Percentiles rank a stretch among this genome's conserved stretches.
Evolutionary conservation across 164 flowering plant genomes (phyloP).

Genomic region (Pachysandra terminalis): DNA sequence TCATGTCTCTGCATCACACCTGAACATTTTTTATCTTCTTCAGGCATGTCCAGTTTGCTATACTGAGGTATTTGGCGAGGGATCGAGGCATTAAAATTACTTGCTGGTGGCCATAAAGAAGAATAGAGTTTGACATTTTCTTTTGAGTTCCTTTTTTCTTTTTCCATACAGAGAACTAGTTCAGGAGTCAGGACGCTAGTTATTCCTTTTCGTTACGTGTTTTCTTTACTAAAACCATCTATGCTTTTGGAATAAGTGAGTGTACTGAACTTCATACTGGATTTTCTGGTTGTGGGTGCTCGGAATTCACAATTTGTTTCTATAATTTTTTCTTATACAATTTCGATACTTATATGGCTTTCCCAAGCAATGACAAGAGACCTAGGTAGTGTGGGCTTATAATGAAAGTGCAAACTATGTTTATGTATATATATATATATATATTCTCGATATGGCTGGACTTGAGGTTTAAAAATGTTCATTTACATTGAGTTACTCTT

Average conservation of each 20-base stretch:
- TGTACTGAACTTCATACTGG: neutral
- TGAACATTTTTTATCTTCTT: neutral
- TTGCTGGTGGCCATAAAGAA: neutral
- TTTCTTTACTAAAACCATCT: neutral
- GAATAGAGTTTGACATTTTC: neutral
- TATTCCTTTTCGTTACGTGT: neutral
- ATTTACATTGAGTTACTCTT: too few species aligned
- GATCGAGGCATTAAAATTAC: slow-evolving; percentile 21
- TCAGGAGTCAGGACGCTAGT: too few species aligned
- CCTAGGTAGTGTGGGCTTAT: too few species aligned
- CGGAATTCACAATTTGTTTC: too few species aligned
- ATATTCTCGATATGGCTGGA: too few species aligned
- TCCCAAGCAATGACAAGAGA: too few species aligned
- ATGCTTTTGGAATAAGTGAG: neutral
- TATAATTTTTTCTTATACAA: too few species aligned
- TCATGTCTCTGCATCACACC: neutral
- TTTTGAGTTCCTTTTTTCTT: neutral
- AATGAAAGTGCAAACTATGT: too few species aligned
- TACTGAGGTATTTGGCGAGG: slow-evolving; percentile 53
- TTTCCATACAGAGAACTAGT: neutral
- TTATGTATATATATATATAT: too few species aligned
- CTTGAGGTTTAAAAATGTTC: too few species aligned
- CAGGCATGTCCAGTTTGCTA: slow-evolving; percentile 90
- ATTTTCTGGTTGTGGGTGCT: too few species aligned
- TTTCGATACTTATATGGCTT: too few species aligned